A percentile compares a stretch with the other conserved stretches of the same genome.
These are phyloP conservation scores for Cordyceps farinosa DNA, from an alignment of 2,329 filamentous ascomycete species.

Conservation along the genomic window DNA sequence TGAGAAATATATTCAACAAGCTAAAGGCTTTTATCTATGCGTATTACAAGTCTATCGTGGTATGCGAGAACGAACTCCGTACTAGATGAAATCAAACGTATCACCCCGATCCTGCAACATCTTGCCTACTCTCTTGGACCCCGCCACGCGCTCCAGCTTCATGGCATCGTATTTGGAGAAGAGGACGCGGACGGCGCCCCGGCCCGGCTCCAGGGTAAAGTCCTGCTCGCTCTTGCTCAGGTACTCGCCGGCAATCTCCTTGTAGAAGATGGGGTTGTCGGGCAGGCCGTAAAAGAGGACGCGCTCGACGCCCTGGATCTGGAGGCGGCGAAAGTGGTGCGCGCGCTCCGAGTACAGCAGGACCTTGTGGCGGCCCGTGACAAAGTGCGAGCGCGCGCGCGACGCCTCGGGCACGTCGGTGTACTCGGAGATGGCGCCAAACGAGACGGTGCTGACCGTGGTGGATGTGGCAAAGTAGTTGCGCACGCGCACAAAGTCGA, in stretches of 20 bases:
- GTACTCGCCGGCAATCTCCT: constrained; percentile 68
- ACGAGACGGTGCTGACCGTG: constrained; percentile 46
- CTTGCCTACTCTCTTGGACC: constrained; percentile 71
- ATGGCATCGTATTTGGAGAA: constrained; percentile 90
- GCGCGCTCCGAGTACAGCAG: constrained; percentile 90
- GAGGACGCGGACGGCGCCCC: constrained; percentile 58
- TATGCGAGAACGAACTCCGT: neutral
- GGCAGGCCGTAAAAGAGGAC: constrained; percentile 90
- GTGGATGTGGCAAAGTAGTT: constrained; percentile 81
- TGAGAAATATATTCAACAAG: neutral
- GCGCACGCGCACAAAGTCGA: constrained; percentile 89
- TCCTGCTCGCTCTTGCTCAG: constrained; percentile 58
- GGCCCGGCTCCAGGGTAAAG: constrained; percentile 51
- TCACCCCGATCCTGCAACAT: constrained; percentile 84
- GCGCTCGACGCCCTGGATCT: constrained; percentile 73
- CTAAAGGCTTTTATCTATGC: constrained; percentile 7
- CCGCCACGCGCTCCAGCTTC: constrained; percentile 84
- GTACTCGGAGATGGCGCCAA: constrained; percentile 88
- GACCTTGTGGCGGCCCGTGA: constrained; percentile 75
- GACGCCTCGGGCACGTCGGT: constrained; percentile 73
- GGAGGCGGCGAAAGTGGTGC: constrained; percentile 94
- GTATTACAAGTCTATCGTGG: constrained; percentile 6
- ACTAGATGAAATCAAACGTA: constrained; percentile 89
- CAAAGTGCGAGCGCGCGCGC: constrained; percentile 82
- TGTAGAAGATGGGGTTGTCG: constrained; percentile 80